Evolutionary conservation across 116 monocot genomes (phyloP).

Genomic region (Trichopus zeylanicus): DNA sequence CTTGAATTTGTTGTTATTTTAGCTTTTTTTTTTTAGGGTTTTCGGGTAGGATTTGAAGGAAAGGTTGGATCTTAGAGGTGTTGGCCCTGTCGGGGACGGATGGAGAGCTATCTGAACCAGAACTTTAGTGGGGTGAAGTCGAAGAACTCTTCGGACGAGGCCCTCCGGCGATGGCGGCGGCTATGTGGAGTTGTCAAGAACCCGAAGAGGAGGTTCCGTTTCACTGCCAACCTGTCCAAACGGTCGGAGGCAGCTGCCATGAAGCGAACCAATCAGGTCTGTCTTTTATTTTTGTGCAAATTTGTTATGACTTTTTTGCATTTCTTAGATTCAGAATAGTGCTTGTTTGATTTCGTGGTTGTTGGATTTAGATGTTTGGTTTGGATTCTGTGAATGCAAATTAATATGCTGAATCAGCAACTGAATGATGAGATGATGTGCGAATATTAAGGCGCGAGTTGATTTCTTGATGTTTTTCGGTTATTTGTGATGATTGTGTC

Average conservation of each 20-base stretch:
- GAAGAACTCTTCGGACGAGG: constrained; percentile 60
- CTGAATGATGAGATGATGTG: neutral
- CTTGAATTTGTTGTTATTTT: too few relatives aligned
- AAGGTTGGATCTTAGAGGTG: neutral
- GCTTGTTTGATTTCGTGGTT: neutral
- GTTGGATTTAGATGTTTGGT: neutral
- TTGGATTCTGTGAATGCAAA: neutral
- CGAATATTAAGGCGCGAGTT: too few relatives aligned
- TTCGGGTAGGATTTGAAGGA: neutral
- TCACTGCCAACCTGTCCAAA: constrained; percentile 58
- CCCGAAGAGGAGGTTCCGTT: constrained; percentile 46
- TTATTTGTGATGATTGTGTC: too few relatives aligned
- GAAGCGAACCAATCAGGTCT: constrained; percentile 49
- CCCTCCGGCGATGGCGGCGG: constrained; percentile 44
- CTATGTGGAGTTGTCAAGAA: constrained; percentile 55
- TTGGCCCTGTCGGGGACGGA: constrained; percentile 7
- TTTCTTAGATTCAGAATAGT: neutral
- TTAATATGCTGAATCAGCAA: neutral
- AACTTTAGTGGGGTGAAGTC: constrained; percentile 54
- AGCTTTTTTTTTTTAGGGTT: neutral
- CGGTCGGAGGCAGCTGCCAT: constrained; percentile 54
- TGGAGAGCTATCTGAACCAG: constrained; percentile 58
- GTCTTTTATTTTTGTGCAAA: neutral
- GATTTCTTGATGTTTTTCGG: too few relatives aligned
- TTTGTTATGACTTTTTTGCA: neutral